Conservation (phyloP, 495 filamentous ascomycete species). For the Tuber microsphaerosporum region DNA sequence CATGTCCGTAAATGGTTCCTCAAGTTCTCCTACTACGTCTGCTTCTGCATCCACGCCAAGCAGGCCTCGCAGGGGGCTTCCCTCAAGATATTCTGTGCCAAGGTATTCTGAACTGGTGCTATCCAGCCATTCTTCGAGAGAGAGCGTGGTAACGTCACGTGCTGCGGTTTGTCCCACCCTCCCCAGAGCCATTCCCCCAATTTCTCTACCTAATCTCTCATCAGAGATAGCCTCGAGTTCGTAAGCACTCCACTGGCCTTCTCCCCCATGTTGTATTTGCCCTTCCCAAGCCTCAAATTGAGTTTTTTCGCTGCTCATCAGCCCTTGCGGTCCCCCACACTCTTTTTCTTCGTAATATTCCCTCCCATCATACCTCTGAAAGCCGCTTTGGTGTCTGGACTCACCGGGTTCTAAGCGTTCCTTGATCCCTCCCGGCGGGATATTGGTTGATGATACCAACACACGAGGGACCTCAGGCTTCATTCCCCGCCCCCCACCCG, state of each 20-base stretch:
- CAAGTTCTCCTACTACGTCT: background rate
- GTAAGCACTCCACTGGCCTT: background rate
- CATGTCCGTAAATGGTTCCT: background rate
- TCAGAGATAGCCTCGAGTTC: background rate
- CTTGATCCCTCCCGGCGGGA: background rate
- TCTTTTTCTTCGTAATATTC: background rate
- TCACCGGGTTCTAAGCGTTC: background rate
- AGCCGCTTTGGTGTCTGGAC: background rate
- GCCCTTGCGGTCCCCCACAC: background rate
- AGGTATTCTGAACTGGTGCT: background rate
- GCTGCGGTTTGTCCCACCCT: background rate
- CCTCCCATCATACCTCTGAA: background rate
- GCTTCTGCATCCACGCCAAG: background rate
- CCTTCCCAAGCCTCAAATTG: background rate
- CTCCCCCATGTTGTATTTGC: background rate
- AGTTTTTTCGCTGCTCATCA: background rate
- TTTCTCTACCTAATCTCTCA: background rate
- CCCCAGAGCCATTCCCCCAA: background rate
- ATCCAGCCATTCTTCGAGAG: background rate
- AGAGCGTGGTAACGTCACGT: background rate
- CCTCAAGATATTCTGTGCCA: background rate
- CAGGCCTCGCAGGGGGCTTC: background rate
- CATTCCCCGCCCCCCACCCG: background rate
- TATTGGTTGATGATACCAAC: too few relatives aligned
- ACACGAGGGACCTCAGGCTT: background rate